Evolutionary conservation across 345 rosid genomes (phyloP).

Genomic region (Gossypium sturtianum): DNA sequence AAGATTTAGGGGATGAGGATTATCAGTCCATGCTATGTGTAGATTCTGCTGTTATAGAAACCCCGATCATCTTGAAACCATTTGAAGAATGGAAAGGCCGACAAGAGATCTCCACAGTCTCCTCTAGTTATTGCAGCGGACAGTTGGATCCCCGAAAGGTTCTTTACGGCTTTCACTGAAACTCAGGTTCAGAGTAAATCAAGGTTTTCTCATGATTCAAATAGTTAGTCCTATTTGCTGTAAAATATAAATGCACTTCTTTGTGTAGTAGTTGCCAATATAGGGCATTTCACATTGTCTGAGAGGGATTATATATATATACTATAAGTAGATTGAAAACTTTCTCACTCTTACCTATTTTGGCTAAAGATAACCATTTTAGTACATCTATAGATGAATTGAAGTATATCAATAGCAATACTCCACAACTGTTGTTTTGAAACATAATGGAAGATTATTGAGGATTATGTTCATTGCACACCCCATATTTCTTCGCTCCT

Average conservation of each 20-base stretch:
- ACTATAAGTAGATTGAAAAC: too few relatives aligned
- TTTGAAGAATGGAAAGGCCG: conserved; percentile 84
- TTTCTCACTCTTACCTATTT: too few relatives aligned
- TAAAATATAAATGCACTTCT: conserved; percentile 3
- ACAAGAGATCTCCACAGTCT: conserved; percentile 83
- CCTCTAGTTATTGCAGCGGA: conserved; percentile 96
- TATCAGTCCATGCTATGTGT: conserved; percentile 81
- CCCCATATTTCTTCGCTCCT: not conserved
- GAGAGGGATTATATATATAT: too few relatives aligned
- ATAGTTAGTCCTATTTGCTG: conserved; percentile 2
- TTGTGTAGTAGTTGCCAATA: conserved; percentile 16
- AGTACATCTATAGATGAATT: too few relatives aligned
- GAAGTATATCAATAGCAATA: too few relatives aligned
- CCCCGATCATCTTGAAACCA: conserved; percentile 62
- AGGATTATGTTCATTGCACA: not conserved
- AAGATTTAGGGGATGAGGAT: conserved; percentile 82
- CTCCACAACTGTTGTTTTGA: too few relatives aligned
- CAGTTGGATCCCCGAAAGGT: conserved; percentile 87
- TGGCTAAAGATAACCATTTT: too few relatives aligned
- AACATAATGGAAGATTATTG: too few relatives aligned
- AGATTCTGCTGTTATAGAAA: conserved; percentile 75
- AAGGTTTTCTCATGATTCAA: conserved; percentile 10
- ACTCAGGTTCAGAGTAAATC: conserved; percentile 1
- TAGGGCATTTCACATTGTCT: too few relatives aligned
- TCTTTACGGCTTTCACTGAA: conserved; percentile 51